Evolutionary conservation across 1,284 basidiomycete genomes (phyloP).

Genomic region (Cystobasidium sp.): DNA sequence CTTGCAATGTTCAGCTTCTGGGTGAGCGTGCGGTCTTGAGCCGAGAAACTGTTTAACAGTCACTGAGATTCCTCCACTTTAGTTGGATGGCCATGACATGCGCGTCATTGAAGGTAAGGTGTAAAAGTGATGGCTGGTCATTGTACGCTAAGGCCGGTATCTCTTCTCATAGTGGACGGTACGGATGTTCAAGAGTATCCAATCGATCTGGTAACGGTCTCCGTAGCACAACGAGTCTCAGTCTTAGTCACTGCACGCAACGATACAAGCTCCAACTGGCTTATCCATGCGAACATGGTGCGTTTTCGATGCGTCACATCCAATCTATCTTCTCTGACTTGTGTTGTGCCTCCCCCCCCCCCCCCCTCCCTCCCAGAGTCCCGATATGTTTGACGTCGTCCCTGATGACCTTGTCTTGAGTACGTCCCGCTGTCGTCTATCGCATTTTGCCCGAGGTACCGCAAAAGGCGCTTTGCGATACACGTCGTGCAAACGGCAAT

Average conservation of each 20-base stretch:
- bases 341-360: no score
- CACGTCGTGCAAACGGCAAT: no score
- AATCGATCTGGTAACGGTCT: slow-evolving; percentile 71
- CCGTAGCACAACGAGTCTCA: slow-evolving; percentile 92
- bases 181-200: slow-evolving; percentile 75
- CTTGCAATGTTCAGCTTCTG: slow-evolving; percentile 72
- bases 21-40: not conserved
- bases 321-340: not conserved
- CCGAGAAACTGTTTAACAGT: slow-evolving; percentile 69
- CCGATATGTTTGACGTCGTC: slow-evolving; percentile 79
- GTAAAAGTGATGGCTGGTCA: not conserved
- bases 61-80: slow-evolving; percentile 51
- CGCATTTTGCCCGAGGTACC: no score
- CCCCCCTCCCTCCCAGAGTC: no score
- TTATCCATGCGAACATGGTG: slow-evolving; percentile 86
- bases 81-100: slow-evolving; percentile 90
- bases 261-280: slow-evolving; percentile 80
- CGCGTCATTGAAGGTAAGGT: slow-evolving; percentile 68
- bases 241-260: slow-evolving; percentile 87
- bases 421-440: slow-evolving; percentile 57
- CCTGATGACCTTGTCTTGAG: slow-evolving; percentile 74
- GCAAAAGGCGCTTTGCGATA: no score
- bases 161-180: slow-evolving; percentile 55
- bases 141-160: not conserved
- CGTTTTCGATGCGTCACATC: slow-evolving; percentile 59